Conservation (phyloP, 176 grass and related monocot genomes). For the Oryza officinalis region DNA sequence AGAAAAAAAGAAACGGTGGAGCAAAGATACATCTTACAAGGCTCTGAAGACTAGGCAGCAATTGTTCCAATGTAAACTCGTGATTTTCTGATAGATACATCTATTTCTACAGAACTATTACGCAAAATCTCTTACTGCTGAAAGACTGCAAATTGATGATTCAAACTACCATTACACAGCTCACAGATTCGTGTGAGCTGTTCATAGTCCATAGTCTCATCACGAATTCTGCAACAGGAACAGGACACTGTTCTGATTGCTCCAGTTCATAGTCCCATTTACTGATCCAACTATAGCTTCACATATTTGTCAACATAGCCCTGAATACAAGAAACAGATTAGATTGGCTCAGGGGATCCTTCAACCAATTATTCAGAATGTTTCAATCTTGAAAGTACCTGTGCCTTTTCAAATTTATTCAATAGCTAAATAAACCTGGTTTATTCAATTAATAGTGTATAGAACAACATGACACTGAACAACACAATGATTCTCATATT, state of each 20-base stretch:
- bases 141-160: slow-evolving; percentile 31
- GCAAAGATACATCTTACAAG: slow-evolving; percentile 19
- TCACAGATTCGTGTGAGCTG: background rate
- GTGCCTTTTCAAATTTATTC: background rate
- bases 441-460: background rate
- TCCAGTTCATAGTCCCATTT: slow-evolving; percentile 10
- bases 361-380: background rate
- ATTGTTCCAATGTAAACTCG: slow-evolving; percentile 15
- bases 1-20: background rate
- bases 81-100: slow-evolving; percentile 21
- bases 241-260: slow-evolving; percentile 24
- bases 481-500: no score
- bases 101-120: slow-evolving; percentile 16
- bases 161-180: background rate
- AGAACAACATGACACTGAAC: slow-evolving; percentile 11
- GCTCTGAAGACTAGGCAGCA: background rate
- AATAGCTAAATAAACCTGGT: background rate
- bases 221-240: slow-evolving; percentile 9
- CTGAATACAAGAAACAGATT: slow-evolving; percentile 51
- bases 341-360: slow-evolving; percentile 1
- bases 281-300: slow-evolving; percentile 63
- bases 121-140: slow-evolving; percentile 26
- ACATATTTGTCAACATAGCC: slow-evolving; percentile 99
- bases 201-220: no score
- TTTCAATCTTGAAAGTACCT: background rate